A percentile compares a stretch with the other conserved stretches of the same genome.
These are phyloP conservation scores for Penicillium paneum DNA, from an alignment of 2,329 filamentous ascomycete genomes.

Conservation along the genomic window DNA sequence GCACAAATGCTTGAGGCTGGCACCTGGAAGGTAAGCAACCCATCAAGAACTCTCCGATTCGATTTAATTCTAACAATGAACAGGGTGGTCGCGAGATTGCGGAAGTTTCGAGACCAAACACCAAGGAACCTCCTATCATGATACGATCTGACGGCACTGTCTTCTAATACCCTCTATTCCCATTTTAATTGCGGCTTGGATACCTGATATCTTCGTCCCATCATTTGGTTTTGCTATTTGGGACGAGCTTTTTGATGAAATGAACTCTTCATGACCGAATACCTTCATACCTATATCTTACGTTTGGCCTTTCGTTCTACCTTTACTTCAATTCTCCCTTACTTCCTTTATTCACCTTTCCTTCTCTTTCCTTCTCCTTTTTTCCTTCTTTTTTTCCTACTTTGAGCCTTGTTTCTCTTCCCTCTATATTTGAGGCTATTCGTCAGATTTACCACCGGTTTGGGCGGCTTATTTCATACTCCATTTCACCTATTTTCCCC, in stretches of 20 bases:
- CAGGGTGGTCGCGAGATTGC: slow-evolving; percentile 92
- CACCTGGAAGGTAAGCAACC: slow-evolving; percentile 81
- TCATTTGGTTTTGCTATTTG: slow-evolving; percentile 3
- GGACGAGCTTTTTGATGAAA: slow-evolving; percentile 31
- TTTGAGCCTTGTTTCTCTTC: slow-evolving; percentile 8
- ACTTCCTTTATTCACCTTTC: too few species aligned
- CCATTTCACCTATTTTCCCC: neutral
- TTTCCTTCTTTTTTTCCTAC: slow-evolving; percentile 4
- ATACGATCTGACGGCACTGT: slow-evolving; percentile 96
- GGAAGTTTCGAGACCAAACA: slow-evolving; percentile 91
- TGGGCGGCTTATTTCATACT: neutral
- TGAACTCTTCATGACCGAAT: slow-evolving; percentile 12
- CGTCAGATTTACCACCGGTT: neutral
- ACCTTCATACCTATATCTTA: slow-evolving; percentile 4
- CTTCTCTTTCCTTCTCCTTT: neutral
- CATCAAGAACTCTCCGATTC: neutral
- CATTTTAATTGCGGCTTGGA: slow-evolving; percentile 26
- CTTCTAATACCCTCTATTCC: slow-evolving; percentile 58
- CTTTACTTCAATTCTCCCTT: too few species aligned
- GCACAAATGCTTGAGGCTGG: slow-evolving; percentile 92
- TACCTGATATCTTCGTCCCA: slow-evolving; percentile 18
- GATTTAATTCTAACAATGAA: slow-evolving; percentile 32
- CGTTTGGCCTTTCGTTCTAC: slow-evolving; percentile 1
- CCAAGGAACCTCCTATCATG: slow-evolving; percentile 92
- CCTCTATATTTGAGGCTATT: neutral